Conservation (phyloP, 495 filamentous ascomycete genomes). For the Podospora pseudocomata region DNA sequence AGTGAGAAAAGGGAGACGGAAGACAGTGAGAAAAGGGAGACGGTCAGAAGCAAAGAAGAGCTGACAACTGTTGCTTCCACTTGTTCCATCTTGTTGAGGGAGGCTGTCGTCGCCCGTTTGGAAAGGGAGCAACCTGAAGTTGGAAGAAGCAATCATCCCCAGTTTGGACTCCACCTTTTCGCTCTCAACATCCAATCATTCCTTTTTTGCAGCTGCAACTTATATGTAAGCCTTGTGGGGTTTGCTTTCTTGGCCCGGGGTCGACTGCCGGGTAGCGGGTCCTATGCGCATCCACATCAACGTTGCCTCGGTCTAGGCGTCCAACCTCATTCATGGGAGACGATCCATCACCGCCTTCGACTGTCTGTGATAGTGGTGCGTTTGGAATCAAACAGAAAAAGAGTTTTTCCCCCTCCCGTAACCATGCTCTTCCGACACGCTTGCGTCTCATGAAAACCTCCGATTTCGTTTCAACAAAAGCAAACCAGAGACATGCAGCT, state of each 20-base stretch:
- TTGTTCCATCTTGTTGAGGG: not conserved
- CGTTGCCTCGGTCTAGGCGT: not conserved
- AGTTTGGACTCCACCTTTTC: not conserved
- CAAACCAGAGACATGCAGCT: not conserved
- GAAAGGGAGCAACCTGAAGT: not conserved
- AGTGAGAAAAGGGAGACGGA: not conserved
- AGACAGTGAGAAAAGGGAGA: not conserved
- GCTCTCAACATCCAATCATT: not conserved
- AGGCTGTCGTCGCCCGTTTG: not conserved
- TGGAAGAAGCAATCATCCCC: not conserved
- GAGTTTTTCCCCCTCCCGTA: not conserved
- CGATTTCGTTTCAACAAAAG: not conserved
- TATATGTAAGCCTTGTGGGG: not conserved
- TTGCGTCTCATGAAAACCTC: not conserved
- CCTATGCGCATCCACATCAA: not conserved
- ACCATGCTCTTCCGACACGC: not conserved
- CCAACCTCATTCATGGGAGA: not conserved
- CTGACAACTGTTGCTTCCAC: not conserved
- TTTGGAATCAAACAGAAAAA: not conserved
- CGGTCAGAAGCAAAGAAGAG: not conserved
- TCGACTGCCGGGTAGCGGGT: not conserved
- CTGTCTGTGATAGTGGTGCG: not conserved
- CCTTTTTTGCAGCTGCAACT: not conserved
- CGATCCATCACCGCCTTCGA: not conserved
- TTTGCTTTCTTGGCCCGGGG: not conserved